These are phyloP conservation scores for Trematosphaeria pertusa DNA, from an alignment of 2,329 filamentous ascomycete species.

Conservation along the genomic window DNA sequence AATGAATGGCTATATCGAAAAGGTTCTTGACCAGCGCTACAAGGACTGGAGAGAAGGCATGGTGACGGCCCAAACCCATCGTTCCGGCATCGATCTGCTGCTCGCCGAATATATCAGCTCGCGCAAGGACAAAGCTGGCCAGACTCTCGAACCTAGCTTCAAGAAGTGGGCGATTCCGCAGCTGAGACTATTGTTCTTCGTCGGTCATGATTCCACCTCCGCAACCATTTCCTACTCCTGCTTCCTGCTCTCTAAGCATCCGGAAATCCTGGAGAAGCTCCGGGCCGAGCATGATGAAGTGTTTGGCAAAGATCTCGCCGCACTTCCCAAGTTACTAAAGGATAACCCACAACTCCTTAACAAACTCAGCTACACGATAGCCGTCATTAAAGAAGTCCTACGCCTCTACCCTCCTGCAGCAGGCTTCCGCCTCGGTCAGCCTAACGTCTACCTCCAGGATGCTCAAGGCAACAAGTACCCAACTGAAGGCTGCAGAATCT, in stretches of 20 bases:
- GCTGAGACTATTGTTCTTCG: constrained; percentile 30
- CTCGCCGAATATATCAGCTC: constrained; percentile 9
- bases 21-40: constrained; percentile 7
- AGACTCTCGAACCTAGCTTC: neutral
- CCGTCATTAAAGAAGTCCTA: constrained; percentile 38
- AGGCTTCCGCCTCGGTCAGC: constrained; percentile 7
- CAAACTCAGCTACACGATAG: constrained; percentile 28
- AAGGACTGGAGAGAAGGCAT: neutral
- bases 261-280: constrained; percentile 19
- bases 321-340: constrained; percentile 11
- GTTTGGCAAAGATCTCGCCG: constrained; percentile 19
- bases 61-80: neutral
- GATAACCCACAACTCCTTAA: constrained; percentile 30
- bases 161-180: constrained; percentile 17
- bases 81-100: constrained; percentile 7
- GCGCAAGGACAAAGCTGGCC: constrained; percentile 7
- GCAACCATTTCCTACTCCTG: constrained; percentile 28
- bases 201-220: constrained; percentile 32
- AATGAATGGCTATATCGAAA: constrained; percentile 6
- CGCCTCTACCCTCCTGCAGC: constrained; percentile 31
- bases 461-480: constrained; percentile 12
- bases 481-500: constrained; percentile 8
- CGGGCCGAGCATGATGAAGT: constrained; percentile 32
- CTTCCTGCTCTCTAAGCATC: constrained; percentile 24
- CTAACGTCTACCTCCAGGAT: constrained; percentile 5